phyloP scores from a whole-genome alignment of 345 rosid genomes.

The Hibiscus mutabilis region DNA sequence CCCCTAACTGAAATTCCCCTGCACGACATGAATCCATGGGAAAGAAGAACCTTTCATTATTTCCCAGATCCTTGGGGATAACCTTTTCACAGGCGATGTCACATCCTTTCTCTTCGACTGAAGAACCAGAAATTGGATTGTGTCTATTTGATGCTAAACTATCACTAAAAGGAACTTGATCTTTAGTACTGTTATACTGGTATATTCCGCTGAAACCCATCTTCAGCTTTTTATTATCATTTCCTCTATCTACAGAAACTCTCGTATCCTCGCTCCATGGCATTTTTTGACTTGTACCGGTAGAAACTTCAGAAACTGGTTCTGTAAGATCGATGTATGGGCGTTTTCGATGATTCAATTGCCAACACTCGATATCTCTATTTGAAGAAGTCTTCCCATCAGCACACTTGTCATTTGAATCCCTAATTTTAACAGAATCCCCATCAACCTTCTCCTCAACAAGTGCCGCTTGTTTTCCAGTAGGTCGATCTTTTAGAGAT shows the following conservation, averaged over 20 bases:
- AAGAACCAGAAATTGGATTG: conserved; percentile 30
- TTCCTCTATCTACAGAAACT: conserved; percentile 26
- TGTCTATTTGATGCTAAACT: conserved; percentile 31
- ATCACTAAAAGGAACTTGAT: conserved; percentile 25
- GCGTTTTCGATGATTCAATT: conserved; percentile 32
- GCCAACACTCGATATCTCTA: conserved; percentile 26
- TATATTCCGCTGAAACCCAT: conserved; percentile 27
- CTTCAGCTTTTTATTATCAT: conserved; percentile 49
- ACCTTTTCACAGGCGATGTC: conserved; percentile 25
- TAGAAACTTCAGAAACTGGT: conserved; percentile 20
- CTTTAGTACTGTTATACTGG: conserved; percentile 27
- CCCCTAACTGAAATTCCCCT: conserved; percentile 19
- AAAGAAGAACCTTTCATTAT: conserved; percentile 59
- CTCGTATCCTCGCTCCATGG: conserved; percentile 28
- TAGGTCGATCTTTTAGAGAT: conserved; percentile 20
- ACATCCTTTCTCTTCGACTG: conserved; percentile 22
- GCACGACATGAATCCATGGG: conserved; percentile 44
- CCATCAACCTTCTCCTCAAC: conserved; percentile 25
- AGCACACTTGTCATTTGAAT: conserved; percentile 17
- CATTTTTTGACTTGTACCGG: conserved; percentile 22
- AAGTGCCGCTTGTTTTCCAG: conserved; percentile 21
- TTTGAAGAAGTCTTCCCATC: conserved; percentile 20
- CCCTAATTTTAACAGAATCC: conserved; percentile 22
- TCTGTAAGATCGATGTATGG: conserved; percentile 36
- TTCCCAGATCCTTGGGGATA: conserved; percentile 33